Base-by-base conservation (phyloP, 495 filamentous ascomycete species). In the Penicillium turbatum region DNA sequence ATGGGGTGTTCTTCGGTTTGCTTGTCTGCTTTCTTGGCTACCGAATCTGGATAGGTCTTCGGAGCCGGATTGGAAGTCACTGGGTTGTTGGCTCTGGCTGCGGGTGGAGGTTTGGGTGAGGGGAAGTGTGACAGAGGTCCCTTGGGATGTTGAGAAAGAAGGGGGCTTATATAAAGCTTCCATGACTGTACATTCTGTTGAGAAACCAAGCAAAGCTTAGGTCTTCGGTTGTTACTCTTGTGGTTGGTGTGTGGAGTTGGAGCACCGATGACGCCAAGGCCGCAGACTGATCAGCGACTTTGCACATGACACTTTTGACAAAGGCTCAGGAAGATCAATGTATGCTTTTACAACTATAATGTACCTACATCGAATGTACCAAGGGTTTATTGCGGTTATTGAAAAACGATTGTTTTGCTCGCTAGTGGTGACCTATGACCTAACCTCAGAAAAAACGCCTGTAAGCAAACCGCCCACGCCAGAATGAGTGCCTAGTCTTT, bases 111-210 rank as follows among this genome's bases (percentile, higher is more conserved):
- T 53, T 19, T 62, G 26, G 0, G 49, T 46, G 26, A 52, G 32
- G 15, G 51, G 48, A 1, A 51, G 42, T 35, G 52, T 48, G 27
- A 43, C 35, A 5, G 52, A 42, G 16, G 41, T n/a, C 6, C 19
- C 27, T 24, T 36, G 44, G 8, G 50, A 44, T n/a, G 36, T 26
- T 27, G 52, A 21, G 11, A 54, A 27, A 5, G 51, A 24, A 13
- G 36, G 26, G 38, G 51, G 40, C 54, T 56, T 30, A 54, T 41
- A 16, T 54, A 49, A 7, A 47, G 29, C 12, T 13, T 73, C 68
- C 68, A 71, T 70, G 15, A 51, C 29, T 41, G 44, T 39, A 46
- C 54, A 51, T 56, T 19, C 46, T 48, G 41, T 5, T 31, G 32
- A 27, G 41, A 41, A 48, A 29, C 12, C 11, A 26, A 27, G 38